These are phyloP conservation scores for Lactarius sanguifluus DNA, from an alignment of 768 basidiomycete genomes.

Conservation along the genomic window DNA sequence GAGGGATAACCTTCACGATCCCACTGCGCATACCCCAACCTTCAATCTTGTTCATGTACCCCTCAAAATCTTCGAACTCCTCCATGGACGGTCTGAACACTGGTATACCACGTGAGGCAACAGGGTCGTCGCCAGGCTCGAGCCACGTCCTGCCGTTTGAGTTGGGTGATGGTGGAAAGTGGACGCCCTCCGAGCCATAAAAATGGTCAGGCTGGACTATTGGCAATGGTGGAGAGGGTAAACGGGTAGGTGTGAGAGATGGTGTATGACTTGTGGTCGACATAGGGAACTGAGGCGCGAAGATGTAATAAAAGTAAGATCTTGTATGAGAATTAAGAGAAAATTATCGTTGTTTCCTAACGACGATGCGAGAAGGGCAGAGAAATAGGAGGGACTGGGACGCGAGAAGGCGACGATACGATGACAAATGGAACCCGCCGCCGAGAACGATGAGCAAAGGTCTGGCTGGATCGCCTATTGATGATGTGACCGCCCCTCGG, in stretches of 20 bases:
- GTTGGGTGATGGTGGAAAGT: conserved; percentile 57
- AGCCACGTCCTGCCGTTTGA: conserved; percentile 66
- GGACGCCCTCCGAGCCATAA: conserved; percentile 54
- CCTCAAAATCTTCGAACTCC: conserved; percentile 91
- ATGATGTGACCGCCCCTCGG: conserved; percentile 23
- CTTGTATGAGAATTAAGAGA: background rate
- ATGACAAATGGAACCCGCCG: background rate
- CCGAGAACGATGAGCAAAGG: conserved; percentile 13
- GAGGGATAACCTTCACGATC: conserved; percentile 95
- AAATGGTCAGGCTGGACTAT: conserved; percentile 81
- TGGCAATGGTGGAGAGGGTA: conserved; percentile 44
- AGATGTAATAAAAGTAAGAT: background rate
- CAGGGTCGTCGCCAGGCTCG: conserved; percentile 75
- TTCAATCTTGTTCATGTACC: conserved; percentile 81
- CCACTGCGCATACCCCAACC: conserved; percentile 90
- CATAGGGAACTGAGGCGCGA: conserved; percentile 12
- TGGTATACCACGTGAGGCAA: conserved; percentile 87
- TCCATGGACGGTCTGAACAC: conserved; percentile 94
- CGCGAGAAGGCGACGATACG: background rate
- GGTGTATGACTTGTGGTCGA: conserved; percentile 32
- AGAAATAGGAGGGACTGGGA: background rate
- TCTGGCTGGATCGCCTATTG: background rate
- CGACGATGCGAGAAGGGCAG: background rate
- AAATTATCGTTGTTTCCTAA: background rate
- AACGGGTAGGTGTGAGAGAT: conserved; percentile 46